Evolutionary conservation across 2,329 filamentous ascomycete genomes (phyloP), one percentile per base, ranked within the genome.

Genomic region (Septoria petroselini): DNA sequence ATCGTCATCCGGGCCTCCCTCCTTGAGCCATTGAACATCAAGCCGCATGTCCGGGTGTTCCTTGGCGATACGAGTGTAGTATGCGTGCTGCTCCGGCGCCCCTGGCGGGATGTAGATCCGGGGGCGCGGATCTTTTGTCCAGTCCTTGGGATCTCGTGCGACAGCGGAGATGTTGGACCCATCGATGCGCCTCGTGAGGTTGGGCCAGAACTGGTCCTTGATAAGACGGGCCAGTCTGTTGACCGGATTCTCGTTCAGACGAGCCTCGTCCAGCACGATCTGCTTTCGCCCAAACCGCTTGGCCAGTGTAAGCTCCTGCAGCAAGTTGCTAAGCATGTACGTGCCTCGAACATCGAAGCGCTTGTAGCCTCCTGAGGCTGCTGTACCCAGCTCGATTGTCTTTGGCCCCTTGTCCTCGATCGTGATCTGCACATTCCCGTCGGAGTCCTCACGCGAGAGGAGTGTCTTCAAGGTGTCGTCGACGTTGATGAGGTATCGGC

Each of bases 371-470:
- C 86, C 88, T 29, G 91, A 96, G 17, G 81, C 85, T 21, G 87
- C 86, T 2, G 91, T 96, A 57, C 89, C 86, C 30, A 97, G 75
- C 30, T 86, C 85, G 47, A 96, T 79, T 38, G 89, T 85, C 85
- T 97, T 98, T 41, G 93, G 91, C 0, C 93, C 93, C 57, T 82
- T 80, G 71, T 98, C 93, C 66, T 97, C 93, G 62, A 97, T 95
- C 23, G 93, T 98, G 68, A 98, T 98, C 70, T 97, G 91, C 77
- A 89, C 88, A 70, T 98, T 96, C 49, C 81, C 77, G 70, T 98
- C 91, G 23, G 91, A 94, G 65, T 98, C 93, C 70, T 98, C 93
- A 59, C 91, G 86, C 30, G 82, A 81, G 54, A 89, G 77, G 37
- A 98, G 77, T 52, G 81, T 84, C 65, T 90, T 79, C 50, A 95